These are phyloP conservation scores for Scheffersomyces titani DNA, from an alignment of 1,139 yeast species.

Conservation along the genomic window DNA sequence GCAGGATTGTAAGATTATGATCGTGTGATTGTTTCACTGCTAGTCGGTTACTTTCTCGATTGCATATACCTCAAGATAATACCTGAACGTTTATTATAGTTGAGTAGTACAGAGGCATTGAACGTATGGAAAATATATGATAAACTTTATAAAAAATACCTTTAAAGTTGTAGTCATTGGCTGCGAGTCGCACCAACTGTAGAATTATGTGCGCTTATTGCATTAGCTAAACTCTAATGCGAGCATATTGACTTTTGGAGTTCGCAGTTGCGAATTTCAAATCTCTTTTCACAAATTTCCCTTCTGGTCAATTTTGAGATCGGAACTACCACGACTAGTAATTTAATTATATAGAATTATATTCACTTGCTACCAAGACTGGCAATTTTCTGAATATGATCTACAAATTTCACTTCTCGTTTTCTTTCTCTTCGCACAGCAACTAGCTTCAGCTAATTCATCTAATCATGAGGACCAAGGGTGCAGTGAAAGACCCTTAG, in stretches of 20 bases:
- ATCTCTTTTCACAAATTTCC: not conserved
- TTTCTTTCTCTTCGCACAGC: not conserved
- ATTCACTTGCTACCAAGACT: not conserved
- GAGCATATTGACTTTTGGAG: no score
- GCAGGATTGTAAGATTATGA: not conserved
- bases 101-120: not conserved
- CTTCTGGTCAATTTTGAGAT: not conserved
- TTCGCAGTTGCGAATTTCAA: not conserved
- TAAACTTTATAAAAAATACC: not conserved
- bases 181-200: not conserved
- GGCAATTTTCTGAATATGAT: not conserved
- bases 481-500: no score
- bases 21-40: not conserved
- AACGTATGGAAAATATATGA: not conserved
- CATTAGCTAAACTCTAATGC: not conserved
- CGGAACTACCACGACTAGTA: not conserved
- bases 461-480: not conserved
- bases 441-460: not conserved
- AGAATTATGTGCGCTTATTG: not conserved
- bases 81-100: not conserved
- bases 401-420: not conserved
- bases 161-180: not conserved
- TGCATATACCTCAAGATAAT: not conserved
- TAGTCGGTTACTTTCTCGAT: not conserved
- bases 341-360: not conserved